Conservation (phyloP, 495 filamentous ascomycete genomes). For the Podospora bellae-mahoneyi region DNA sequence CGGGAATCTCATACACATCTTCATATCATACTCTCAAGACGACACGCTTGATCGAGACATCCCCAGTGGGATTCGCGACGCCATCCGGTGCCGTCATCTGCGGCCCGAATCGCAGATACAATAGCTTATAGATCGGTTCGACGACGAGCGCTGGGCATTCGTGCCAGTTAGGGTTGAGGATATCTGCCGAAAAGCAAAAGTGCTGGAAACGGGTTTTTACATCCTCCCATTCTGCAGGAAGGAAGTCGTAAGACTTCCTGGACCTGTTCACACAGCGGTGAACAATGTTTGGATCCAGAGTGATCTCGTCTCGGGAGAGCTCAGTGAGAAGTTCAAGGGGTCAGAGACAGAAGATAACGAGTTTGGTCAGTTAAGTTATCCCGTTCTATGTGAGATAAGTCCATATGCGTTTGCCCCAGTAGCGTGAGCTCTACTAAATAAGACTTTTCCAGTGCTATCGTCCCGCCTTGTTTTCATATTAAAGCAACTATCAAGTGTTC, state of each 20-base stretch:
- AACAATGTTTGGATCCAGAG: slow-evolving; percentile 34
- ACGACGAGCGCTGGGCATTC: slow-evolving; percentile 26
- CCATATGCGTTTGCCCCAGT: background rate
- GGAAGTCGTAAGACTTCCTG: slow-evolving; percentile 31
- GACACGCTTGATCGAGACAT: too few relatives aligned
- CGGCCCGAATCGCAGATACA: too few relatives aligned
- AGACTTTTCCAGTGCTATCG: background rate
- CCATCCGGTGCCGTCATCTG: too few relatives aligned
- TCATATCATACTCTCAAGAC: too few relatives aligned
- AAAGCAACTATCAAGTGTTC: background rate
- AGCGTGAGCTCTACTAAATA: background rate
- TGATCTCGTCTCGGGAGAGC: slow-evolving; percentile 27
- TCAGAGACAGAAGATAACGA: background rate
- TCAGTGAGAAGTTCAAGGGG: background rate
- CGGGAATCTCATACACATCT: too few relatives aligned
- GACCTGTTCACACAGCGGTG: slow-evolving; percentile 30
- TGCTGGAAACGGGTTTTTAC: background rate
- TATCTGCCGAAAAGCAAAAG: slow-evolving; percentile 6
- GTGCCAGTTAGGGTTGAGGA: slow-evolving; percentile 12
- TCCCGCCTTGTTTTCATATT: background rate
- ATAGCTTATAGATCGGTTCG: slow-evolving; percentile 9
- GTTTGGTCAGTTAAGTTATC: background rate
- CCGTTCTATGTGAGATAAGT: too few relatives aligned
- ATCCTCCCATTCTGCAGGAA: slow-evolving; percentile 34
- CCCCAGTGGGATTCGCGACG: too few relatives aligned